Conservation (phyloP, 768 basidiomycete species). For the Tulasnella sp. region DNA sequence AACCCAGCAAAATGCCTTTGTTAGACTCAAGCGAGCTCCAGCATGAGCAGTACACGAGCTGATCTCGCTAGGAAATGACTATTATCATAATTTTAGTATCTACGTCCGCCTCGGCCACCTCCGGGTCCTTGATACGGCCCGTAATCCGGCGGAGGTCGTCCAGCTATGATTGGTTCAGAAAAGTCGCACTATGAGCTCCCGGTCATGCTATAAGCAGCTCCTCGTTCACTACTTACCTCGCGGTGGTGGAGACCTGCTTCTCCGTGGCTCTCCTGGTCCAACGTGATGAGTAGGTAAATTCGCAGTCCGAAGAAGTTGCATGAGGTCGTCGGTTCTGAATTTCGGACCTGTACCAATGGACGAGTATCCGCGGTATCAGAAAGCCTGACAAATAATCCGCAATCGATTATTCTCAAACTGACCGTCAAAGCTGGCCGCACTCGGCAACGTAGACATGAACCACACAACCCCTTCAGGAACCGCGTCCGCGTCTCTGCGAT, state of each 20-base stretch:
- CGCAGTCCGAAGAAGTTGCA: constrained; percentile 73
- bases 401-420: constrained; percentile 23
- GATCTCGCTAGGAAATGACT: not conserved
- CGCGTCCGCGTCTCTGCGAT: constrained; percentile 27
- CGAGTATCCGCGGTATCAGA: not conserved
- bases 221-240: constrained; percentile 27
- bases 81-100: constrained; percentile 5
- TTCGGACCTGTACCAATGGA: constrained; percentile 52
- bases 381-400: not conserved
- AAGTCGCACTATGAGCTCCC: not conserved
- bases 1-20: not conserved
- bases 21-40: not conserved
- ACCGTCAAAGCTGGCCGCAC: constrained; percentile 74
- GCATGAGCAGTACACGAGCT: not conserved
- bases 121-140: constrained; percentile 73
- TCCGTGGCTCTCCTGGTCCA: constrained; percentile 34
- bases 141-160: constrained; percentile 75
- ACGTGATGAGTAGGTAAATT: constrained; percentile 54
- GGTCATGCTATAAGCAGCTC: not conserved
- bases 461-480: constrained; percentile 48
- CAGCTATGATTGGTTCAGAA: constrained; percentile 29
- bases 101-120: constrained; percentile 16
- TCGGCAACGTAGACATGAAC: constrained; percentile 75
- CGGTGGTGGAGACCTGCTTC: constrained; percentile 38
- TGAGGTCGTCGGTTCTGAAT: constrained; percentile 81